A percentile compares a stretch with the other conserved stretches of the same genome.
phyloP scores from a whole-genome alignment of 140 eudicot species.

The Cichorium intybus region DNA sequence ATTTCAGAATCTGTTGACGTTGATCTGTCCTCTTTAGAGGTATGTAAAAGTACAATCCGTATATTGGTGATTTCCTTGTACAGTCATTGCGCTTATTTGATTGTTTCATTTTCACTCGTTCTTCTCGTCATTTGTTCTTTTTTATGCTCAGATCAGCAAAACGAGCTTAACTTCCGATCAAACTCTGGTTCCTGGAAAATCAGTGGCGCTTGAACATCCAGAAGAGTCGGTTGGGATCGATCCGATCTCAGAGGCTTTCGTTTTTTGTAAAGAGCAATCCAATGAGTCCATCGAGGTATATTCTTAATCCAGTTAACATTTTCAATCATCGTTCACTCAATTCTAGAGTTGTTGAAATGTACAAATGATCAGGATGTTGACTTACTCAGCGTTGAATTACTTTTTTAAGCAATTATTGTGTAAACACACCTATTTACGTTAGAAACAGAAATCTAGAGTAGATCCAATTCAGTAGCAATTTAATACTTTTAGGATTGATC shows the following conservation, averaged over 20 bases:
- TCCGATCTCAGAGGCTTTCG: slow-evolving; percentile 21
- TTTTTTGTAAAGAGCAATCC: slow-evolving; percentile 14
- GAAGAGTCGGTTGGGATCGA: slow-evolving; percentile 13
- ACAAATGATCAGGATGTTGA: not conserved
- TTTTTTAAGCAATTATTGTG: not conserved
- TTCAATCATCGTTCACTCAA: not conserved
- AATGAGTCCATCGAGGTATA: slow-evolving; percentile 19
- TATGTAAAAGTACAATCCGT: slow-evolving; percentile 10
- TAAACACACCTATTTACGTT: not conserved
- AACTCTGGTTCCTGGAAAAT: slow-evolving; percentile 9
- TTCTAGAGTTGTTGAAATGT: not conserved
- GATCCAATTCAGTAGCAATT: not conserved
- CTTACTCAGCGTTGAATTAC: not conserved
- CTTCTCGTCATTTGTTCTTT: not conserved
- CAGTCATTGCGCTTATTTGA: not conserved
- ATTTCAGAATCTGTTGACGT: slow-evolving; percentile 28
- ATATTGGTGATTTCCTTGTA: not conserved
- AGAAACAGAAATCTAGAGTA: not conserved
- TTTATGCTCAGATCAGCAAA: slow-evolving; percentile 11
- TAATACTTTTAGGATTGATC: not conserved
- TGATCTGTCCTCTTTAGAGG: slow-evolving; percentile 34
- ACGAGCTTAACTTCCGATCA: slow-evolving; percentile 10
- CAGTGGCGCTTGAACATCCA: slow-evolving; percentile 1
- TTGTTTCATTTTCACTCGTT: not conserved
- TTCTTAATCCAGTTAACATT: not conserved